Percentiles rank a stretch among this genome's conserved stretches.
phyloP scores from a whole-genome alignment of 768 basidiomycete genomes.

The Phanerodontia chrysosporium region DNA sequence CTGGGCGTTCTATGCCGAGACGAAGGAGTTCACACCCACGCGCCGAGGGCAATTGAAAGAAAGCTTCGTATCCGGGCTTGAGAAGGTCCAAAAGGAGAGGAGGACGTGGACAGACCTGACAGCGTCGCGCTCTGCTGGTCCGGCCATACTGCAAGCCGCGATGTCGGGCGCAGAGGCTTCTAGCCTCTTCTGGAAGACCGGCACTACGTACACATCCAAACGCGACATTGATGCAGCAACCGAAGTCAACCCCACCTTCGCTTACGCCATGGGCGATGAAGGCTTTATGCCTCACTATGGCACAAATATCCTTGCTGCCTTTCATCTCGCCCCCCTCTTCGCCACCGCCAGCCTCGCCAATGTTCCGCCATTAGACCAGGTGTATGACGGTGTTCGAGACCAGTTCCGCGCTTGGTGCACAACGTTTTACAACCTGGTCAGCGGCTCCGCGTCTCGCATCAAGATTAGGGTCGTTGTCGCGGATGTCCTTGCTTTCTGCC shows the following conservation, averaged over 20 bases:
- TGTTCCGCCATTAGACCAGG: background rate
- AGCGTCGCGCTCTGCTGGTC: conserved; percentile 33
- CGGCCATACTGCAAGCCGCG: conserved; percentile 22
- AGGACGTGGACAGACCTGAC: background rate
- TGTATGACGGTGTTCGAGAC: background rate
- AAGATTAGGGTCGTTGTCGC: conserved; percentile 14
- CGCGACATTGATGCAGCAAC: conserved; percentile 19
- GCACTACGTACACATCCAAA: conserved; percentile 29
- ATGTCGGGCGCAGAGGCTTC: conserved; percentile 19
- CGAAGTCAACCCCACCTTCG: conserved; percentile 43
- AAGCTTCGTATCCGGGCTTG: background rate
- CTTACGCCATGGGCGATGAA: conserved; percentile 34
- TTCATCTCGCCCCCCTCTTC: conserved; percentile 35
- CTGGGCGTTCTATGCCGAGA: conserved; percentile 29
- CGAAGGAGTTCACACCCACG: background rate
- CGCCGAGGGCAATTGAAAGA: background rate
- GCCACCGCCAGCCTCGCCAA: background rate
- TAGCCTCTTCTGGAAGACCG: conserved; percentile 37
- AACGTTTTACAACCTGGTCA: background rate
- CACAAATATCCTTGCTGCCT: conserved; percentile 36
- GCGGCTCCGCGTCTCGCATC: background rate
- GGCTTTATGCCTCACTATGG: conserved; percentile 41
- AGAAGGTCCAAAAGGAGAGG: background rate
- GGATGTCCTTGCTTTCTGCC: conserved; percentile 15
- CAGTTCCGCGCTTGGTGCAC: conserved; percentile 15